Evolutionary conservation across 1,284 basidiomycete genomes (phyloP).

Genomic region (Sanghuangporus baumii): DNA sequence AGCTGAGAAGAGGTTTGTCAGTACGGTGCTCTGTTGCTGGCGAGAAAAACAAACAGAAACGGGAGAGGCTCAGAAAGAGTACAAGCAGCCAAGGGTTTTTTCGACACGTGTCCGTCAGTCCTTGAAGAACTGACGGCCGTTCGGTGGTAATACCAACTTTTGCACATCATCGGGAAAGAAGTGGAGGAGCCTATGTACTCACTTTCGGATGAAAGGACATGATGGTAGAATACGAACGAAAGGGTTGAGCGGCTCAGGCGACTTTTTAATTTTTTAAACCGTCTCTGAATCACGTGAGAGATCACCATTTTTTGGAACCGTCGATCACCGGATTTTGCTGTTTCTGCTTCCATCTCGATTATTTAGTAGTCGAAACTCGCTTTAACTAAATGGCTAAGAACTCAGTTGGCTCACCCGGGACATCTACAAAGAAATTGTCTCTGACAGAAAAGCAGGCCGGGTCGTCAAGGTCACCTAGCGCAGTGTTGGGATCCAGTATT

Average conservation of each 20-base stretch:
- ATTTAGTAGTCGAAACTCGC: not conserved
- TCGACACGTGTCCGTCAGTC: constrained; percentile 9
- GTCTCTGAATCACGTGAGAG: not conserved
- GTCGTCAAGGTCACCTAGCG: constrained; percentile 18
- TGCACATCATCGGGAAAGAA: constrained; percentile 8
- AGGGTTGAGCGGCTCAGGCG: not conserved
- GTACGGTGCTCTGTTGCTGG: not conserved
- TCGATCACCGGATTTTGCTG: not conserved
- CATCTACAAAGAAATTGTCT: not conserved
- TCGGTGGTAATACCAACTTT: constrained; percentile 19
- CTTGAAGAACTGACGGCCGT: not conserved
- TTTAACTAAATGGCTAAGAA: not conserved
- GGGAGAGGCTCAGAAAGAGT: constrained; percentile 9
- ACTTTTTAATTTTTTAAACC: not conserved
- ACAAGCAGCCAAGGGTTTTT: constrained; percentile 16
- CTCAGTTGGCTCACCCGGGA: not conserved
- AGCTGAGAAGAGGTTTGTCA: not conserved
- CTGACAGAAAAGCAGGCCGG: constrained; percentile 19
- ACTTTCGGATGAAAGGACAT: not conserved
- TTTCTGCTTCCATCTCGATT: not conserved
- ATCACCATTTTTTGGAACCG: not conserved
- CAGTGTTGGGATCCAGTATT: constrained; percentile 20
- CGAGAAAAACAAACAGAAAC: not conserved
- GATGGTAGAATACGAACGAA: not conserved
- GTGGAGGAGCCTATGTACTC: not conserved